phyloP scores from a whole-genome alignment of 208 protist genomes.

The Leishmania major region DNA sequence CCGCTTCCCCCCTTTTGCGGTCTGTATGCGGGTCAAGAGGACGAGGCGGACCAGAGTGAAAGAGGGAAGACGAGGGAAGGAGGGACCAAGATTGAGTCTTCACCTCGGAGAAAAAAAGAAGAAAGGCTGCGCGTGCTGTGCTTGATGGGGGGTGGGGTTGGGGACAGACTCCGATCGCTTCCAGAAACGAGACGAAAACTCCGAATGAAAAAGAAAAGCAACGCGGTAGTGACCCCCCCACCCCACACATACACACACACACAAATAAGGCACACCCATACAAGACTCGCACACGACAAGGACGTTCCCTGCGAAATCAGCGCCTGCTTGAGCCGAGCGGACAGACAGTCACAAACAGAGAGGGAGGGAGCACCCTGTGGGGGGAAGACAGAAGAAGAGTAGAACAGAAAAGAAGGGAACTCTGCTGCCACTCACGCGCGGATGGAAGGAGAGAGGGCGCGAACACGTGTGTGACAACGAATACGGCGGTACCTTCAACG shows the following conservation, averaged over 20 bases:
- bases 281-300: not conserved
- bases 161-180: not conserved
- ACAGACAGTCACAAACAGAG: not conserved
- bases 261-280: not conserved
- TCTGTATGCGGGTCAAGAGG: not conserved
- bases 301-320: not conserved
- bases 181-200: not conserved
- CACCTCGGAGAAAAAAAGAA: not conserved
- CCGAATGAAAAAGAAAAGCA: not conserved
- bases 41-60: not conserved
- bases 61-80: not conserved
- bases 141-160: not conserved
- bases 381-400: not conserved
- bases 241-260: not conserved
- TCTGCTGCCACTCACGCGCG: not conserved
- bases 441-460: slow-evolving; percentile 2
- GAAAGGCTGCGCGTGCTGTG: not conserved
- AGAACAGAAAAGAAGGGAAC: not conserved
- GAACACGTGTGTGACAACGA: not conserved
- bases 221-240: not conserved
- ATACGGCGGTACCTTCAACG: not conserved
- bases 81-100: not conserved
- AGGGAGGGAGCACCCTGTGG: not conserved
- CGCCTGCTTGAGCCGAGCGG: not conserved
- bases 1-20: not conserved